phyloP scores from a whole-genome alignment of 345 rosid genomes.

The Reutealis trisperma region DNA sequence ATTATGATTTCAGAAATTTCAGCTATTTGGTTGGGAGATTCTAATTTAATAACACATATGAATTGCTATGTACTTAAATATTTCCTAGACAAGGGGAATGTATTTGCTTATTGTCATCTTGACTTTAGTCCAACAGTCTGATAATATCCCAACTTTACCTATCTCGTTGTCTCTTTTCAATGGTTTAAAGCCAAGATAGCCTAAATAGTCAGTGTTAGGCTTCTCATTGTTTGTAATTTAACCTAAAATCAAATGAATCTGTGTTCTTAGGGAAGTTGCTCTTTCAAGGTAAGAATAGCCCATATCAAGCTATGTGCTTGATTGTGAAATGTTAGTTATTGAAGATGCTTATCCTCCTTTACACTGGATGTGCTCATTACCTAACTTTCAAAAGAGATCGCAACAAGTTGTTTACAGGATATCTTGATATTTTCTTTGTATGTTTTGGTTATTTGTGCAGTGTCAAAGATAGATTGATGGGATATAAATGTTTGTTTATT shows the following conservation, averaged over 20 bases:
- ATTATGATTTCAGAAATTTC: neutral
- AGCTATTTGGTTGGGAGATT: neutral
- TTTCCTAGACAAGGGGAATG: neutral
- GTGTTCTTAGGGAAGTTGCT: neutral
- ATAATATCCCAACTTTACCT: neutral
- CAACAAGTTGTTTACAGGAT: neutral
- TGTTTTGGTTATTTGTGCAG: neutral
- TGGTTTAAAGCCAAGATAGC: neutral
- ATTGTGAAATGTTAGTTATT: neutral
- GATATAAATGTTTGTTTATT: neutral
- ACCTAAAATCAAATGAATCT: too few species aligned
- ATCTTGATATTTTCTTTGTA: neutral
- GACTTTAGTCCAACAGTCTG: too few species aligned
- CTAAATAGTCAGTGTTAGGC: neutral
- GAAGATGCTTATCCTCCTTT: neutral
- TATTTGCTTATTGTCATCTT: neutral
- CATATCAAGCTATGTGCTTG: neutral
- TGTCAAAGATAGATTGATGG: neutral
- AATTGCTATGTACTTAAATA: neutral
- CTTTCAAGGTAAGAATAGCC: neutral
- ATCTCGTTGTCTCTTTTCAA: neutral
- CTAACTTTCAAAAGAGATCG: neutral
- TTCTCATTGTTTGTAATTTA: neutral
- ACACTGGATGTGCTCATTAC: neutral
- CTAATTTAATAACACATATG: neutral